Evolutionary conservation across 1,139 yeast species (phyloP).

Genomic region (Magnusiomyces tetraspermus): DNA sequence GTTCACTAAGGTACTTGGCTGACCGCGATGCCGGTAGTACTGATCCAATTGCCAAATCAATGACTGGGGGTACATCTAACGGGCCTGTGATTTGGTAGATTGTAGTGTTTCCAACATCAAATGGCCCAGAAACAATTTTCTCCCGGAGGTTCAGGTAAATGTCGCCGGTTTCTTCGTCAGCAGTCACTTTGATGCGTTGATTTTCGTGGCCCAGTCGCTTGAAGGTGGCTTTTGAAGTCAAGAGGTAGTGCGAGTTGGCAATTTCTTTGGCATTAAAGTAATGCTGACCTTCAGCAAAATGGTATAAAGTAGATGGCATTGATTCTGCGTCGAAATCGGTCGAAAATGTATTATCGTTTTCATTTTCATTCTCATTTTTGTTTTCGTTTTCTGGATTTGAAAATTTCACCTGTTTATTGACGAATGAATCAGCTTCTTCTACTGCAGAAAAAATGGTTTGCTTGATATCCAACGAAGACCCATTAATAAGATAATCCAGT

Average conservation of each 20-base stretch:
- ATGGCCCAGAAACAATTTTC: conserved; percentile 38
- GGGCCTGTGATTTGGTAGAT: conserved; percentile 58
- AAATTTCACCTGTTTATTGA: conserved; percentile 23
- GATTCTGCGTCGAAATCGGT: conserved; percentile 26
- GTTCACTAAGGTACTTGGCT: conserved; percentile 41
- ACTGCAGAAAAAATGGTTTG: conserved; percentile 53
- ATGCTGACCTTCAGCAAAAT: conserved; percentile 49
- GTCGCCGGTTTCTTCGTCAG: conserved; percentile 28
- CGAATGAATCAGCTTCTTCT: conserved; percentile 16
- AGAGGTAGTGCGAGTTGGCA: conserved; percentile 22
- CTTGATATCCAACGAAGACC: conserved; percentile 28
- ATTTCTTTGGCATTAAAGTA: conserved; percentile 34
- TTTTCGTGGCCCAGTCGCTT: conserved; percentile 36
- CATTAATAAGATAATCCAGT: conserved; percentile 46
- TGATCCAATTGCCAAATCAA: conserved; percentile 47
- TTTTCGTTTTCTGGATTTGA: not conserved
- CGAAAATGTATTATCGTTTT: not conserved
- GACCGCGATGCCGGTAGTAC: conserved; percentile 46
- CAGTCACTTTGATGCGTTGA: conserved; percentile 38
- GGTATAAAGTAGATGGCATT: conserved; percentile 47
- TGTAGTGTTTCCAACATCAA: conserved; percentile 45
- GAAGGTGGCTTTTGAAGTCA: conserved; percentile 13
- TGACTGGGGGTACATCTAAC: conserved; percentile 44
- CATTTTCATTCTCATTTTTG: conserved; percentile 7
- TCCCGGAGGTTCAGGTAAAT: conserved; percentile 41